Evolutionary conservation across 2,329 filamentous ascomycete species (phyloP).

Genomic region (Eutypella sp.): DNA sequence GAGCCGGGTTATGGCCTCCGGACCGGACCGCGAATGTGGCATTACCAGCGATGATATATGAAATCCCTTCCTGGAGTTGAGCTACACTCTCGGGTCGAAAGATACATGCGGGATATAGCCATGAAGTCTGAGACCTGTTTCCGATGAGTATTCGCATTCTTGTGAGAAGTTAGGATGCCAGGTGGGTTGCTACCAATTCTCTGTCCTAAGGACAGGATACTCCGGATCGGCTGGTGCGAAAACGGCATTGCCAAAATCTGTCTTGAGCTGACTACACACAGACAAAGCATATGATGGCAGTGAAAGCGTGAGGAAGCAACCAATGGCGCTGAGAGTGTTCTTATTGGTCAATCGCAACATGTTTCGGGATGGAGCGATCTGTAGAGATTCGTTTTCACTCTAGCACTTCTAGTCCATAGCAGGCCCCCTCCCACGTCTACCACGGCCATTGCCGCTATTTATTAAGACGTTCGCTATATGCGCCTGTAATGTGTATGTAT

Average conservation of each 20-base stretch:
- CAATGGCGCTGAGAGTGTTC: not conserved
- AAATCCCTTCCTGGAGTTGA: not conserved
- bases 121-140: not conserved
- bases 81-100: not conserved
- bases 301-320: not conserved
- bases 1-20: conserved; percentile 3
- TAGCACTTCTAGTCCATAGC: not conserved
- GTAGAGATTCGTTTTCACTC: not conserved
- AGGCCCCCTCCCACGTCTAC: not conserved
- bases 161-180: not conserved
- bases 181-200: not conserved
- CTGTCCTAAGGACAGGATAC: not conserved
- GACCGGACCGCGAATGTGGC: conserved; percentile 5
- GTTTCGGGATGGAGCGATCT: not conserved
- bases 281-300: not conserved
- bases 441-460: not conserved
- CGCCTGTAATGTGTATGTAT: not conserved
- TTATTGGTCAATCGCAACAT: not conserved
- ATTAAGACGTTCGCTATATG: not conserved
- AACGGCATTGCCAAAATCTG: not conserved
- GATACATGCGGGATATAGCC: not conserved
- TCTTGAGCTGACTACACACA: not conserved
- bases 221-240: not conserved
- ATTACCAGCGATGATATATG: not conserved
- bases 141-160: not conserved